Evolutionary conservation across 441 rosid genomes (phyloP), one percentile per base, ranked within the genome.

Genomic region (Erodium moschatum): DNA sequence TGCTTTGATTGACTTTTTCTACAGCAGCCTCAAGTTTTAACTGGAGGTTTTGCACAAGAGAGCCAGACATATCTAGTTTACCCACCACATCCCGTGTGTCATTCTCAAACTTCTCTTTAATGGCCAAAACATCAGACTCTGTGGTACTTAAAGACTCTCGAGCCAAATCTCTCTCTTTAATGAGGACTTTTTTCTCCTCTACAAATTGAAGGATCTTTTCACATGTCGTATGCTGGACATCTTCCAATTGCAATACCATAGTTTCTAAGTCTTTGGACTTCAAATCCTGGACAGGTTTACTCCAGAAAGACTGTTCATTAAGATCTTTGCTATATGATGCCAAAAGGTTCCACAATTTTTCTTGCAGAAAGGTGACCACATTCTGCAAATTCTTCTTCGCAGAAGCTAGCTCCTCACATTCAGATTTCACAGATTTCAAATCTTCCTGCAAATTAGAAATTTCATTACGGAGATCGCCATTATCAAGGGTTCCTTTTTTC

Each of bases 31-130:
- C 97, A 54, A 83, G 70, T 75, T 84, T 81, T 76, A 73, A 77
- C 81, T 89, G 92, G 80, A 89, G 88, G 77, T 84, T 89, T 78
- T 83, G 80, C 63, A 82, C 71, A 70, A 77, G 68, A 33, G 77
- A 71, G 81, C 75, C 80, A 72, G 89, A 88, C 60, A 68, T 76
- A 70, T 81, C 82, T 29, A 88, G 75, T 74, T 84, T 87, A 70
- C 78, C 78, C 12, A 76, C 78, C 70, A 85, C 71, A 78, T 74
- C 75, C 31, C 67, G 75, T 67, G 81, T 8, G 70, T 85, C 90
- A 72, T 72, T 67, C 71, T 84, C 85, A 64, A 81, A 83, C 78
- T 78, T 85, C 84, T 80, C 80, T 77, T 88, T 94, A 74, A 88
- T 76, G 70, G 79, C 67, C 63, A 71, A 58, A 70, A 76, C 77